phyloP scores from a whole-genome alignment of 129 eudicot genomes.

The Flaveria robusta region DNA sequence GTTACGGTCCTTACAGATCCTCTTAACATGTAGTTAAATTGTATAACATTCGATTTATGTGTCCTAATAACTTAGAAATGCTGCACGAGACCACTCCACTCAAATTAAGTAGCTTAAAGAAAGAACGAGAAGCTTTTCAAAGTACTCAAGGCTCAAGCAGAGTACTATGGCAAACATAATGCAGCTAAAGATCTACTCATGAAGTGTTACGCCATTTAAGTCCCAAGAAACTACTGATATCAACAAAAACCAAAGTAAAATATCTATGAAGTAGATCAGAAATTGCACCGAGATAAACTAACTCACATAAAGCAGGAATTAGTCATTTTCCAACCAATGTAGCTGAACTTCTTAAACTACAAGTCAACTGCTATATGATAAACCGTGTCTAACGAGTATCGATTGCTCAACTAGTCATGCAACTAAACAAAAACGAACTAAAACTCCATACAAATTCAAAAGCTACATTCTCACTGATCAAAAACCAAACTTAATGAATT shows the following conservation, averaged over 20 bases:
- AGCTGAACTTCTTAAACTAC: background rate
- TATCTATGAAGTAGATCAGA: slow-evolving; percentile 16
- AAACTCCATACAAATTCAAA: slow-evolving; percentile 5
- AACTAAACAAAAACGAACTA: background rate
- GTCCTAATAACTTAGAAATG: background rate
- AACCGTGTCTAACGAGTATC: background rate
- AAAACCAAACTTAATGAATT: background rate
- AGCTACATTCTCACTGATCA: background rate
- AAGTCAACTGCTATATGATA: background rate
- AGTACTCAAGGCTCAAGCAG: too few species aligned
- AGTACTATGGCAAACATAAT: background rate
- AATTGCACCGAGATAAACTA: background rate
- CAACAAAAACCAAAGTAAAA: background rate
- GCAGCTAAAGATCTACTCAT: background rate
- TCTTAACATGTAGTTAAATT: background rate
- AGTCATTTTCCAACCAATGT: slow-evolving; percentile 3
- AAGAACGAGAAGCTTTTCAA: background rate
- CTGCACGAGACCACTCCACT: background rate
- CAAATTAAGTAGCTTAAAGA: background rate
- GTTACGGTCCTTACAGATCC: background rate
- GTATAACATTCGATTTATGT: background rate
- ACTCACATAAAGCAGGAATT: background rate
- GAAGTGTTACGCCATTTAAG: too few species aligned
- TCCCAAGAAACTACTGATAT: too few species aligned
- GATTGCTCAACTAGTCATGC: background rate